phyloP scores from a whole-genome alignment of 305 asterid species.

The Solanum hybrid region DNA sequence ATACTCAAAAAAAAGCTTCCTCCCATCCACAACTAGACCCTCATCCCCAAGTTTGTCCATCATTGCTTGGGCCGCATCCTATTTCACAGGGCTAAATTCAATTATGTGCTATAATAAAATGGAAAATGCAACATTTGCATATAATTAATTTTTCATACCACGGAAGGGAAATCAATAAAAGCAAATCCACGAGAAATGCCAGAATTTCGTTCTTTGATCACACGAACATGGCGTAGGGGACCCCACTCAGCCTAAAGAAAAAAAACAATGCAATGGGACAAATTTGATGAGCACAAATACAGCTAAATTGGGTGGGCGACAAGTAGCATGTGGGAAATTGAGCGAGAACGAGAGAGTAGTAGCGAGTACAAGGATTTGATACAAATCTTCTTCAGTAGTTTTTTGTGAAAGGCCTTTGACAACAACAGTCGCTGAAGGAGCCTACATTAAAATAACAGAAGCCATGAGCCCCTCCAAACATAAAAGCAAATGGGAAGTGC shows the following conservation, averaged over 20 bases:
- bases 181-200: constrained; percentile 97
- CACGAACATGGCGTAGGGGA: constrained; percentile 95
- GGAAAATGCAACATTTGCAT: not conserved
- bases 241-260: constrained; percentile 90
- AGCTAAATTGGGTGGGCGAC: not conserved
- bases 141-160: constrained; percentile 40
- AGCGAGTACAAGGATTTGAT: constrained; percentile 69
- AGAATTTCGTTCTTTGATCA: constrained; percentile 87
- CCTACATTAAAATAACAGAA: constrained; percentile 34
- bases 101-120: not conserved
- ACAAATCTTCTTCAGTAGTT: constrained; percentile 94
- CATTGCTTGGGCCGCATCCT: constrained; percentile 92
- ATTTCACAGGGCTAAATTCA: constrained; percentile 18
- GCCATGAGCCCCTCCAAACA: not conserved
- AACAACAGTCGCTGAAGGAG: constrained; percentile 94
- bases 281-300: not conserved
- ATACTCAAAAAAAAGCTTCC: constrained; percentile 90
- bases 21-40: constrained; percentile 85
- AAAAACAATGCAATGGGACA: not conserved
- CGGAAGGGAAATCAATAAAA: constrained; percentile 89
- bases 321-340: not conserved
- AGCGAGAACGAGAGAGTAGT: constrained; percentile 5
- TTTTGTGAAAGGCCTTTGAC: constrained; percentile 94
- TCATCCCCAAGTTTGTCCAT: constrained; percentile 83
- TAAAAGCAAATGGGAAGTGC: constrained; percentile 9